A percentile compares a stretch with the other conserved stretches of the same genome.
Conservation (phyloP, 768 basidiomycete genomes). For the Boletellus ananas region DNA sequence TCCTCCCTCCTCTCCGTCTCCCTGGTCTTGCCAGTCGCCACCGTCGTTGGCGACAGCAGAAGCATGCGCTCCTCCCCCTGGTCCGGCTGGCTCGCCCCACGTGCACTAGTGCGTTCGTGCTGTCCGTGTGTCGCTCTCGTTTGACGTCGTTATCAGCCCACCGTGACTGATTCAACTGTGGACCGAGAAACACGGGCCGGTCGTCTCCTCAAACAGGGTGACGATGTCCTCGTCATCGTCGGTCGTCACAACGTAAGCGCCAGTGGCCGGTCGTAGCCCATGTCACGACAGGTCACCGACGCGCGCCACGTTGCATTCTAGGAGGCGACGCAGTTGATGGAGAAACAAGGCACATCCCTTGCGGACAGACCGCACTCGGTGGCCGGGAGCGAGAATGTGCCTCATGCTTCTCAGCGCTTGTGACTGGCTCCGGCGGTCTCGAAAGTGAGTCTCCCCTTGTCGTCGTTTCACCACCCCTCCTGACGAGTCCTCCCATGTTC, state of each 20-base stretch:
- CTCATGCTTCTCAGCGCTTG: constrained; percentile 49
- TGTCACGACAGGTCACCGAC: no score
- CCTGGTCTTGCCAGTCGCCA: not conserved
- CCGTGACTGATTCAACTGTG: constrained; percentile 19
- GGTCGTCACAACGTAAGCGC: constrained; percentile 18
- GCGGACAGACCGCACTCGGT: constrained; percentile 51
- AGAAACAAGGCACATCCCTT: constrained; percentile 50
- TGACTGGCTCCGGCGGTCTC: constrained; percentile 54
- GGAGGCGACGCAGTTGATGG: constrained; percentile 54
- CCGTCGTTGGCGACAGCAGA: not conserved
- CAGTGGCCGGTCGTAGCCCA: not conserved
- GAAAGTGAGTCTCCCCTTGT: constrained; percentile 35
- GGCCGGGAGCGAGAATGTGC: constrained; percentile 57
- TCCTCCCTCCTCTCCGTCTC: not conserved
- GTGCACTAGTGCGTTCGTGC: constrained; percentile 10
- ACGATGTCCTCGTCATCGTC: constrained; percentile 25
- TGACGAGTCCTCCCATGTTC: not conserved
- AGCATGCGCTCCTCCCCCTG: constrained; percentile 15
- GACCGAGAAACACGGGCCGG: constrained; percentile 26
- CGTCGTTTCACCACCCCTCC: not conserved
- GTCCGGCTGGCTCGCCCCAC: constrained; percentile 19
- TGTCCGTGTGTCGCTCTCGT: not conserved
- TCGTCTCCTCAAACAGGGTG: constrained; percentile 25
- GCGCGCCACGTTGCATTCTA: no score
- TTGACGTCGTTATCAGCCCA: constrained; percentile 1